Percentiles rank a stretch among this genome's conserved stretches.
These are phyloP conservation scores for Irpex sp. DNA, from an alignment of 1,284 basidiomycete species.

Conservation along the genomic window DNA sequence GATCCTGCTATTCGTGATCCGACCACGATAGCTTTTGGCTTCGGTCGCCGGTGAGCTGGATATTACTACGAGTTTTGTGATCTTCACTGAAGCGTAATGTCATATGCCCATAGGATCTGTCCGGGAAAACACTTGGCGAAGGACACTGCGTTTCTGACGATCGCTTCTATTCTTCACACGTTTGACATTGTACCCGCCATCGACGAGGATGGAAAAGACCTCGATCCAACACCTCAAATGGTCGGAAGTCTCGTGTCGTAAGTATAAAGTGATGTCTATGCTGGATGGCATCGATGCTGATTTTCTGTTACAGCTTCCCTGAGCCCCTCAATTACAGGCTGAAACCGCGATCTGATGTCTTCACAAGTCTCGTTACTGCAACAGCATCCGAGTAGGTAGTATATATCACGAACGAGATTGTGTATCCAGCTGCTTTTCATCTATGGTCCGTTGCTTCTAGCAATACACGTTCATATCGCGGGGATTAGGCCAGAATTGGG, in stretches of 20 bases:
- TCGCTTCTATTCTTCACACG: conserved; percentile 33
- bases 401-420: too few species aligned
- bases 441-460: too few species aligned
- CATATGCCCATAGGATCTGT: conserved; percentile 26
- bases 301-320: neutral
- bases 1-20: neutral
- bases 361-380: too few species aligned
- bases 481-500: too few species aligned
- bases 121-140: conserved; percentile 36
- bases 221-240: conserved; percentile 2
- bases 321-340: neutral
- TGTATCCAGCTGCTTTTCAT: too few species aligned
- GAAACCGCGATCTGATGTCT: too few species aligned
- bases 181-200: conserved; percentile 29
- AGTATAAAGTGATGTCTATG: neutral
- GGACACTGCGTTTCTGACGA: conserved; percentile 34
- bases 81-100: neutral
- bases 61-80: neutral
- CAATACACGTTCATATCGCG: too few species aligned
- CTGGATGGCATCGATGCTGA: neutral
- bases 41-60: conserved; percentile 13
- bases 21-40: conserved; percentile 14
- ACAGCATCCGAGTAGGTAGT: too few species aligned
- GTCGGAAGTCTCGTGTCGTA: neutral
- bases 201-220: conserved; percentile 8